Evolutionary conservation across 176 grass and related monocot genomes (phyloP).

Genomic region (Alopecurus myosuroides): DNA sequence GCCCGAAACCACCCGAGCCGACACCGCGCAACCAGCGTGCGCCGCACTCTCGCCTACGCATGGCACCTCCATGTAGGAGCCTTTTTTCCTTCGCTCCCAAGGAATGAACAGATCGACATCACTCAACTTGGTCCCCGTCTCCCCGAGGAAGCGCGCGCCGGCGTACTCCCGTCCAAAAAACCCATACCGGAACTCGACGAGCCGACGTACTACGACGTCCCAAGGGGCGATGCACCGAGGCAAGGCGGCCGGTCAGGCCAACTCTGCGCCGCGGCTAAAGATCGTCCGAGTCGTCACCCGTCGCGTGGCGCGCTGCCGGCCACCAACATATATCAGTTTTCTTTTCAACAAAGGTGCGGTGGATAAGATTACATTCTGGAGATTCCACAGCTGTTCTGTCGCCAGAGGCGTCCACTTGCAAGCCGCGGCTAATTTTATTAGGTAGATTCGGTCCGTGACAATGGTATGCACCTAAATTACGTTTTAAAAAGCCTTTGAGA

Average conservation of each 20-base stretch:
- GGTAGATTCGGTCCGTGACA: background rate
- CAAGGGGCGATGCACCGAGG: background rate
- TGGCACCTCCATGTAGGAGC: too few species aligned
- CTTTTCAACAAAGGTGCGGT: too few species aligned
- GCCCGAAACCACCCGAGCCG: too few species aligned
- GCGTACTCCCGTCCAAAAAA: background rate
- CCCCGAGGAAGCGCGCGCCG: too few species aligned
- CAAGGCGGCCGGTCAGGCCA: too few species aligned
- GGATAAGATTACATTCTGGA: too few species aligned
- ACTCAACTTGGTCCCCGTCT: background rate
- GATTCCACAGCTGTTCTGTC: too few species aligned
- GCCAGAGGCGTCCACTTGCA: background rate
- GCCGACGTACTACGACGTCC: background rate
- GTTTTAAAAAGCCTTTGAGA: too few species aligned
- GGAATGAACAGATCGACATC: background rate
- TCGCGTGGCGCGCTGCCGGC: background rate
- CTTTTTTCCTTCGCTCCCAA: background rate
- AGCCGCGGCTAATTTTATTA: background rate
- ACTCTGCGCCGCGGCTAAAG: background rate
- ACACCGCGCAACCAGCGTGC: too few species aligned
- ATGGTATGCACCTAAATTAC: too few species aligned
- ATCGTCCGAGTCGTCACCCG: background rate
- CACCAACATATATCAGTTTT: background rate
- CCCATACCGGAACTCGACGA: background rate
- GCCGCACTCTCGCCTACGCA: too few species aligned